phyloP scores from a whole-genome alignment of 305 asterid species.

The Stenogyne calaminthoides region DNA sequence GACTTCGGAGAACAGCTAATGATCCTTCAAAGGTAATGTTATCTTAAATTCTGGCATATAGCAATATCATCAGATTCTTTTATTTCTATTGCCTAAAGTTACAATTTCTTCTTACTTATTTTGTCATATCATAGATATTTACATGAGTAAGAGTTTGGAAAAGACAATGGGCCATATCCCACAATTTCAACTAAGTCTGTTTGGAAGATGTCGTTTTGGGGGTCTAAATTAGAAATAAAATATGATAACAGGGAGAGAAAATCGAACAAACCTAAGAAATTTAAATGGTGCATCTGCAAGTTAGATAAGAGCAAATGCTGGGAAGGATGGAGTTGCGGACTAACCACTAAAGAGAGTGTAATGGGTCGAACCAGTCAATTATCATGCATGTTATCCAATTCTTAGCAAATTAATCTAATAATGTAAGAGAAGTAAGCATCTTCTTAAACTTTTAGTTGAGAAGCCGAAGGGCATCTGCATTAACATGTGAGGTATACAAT shows the following conservation, averaged over 20 bases:
- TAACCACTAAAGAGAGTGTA: background rate
- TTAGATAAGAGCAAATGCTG: background rate
- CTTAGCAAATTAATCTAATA: background rate
- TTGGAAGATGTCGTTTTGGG: conserved; percentile 1
- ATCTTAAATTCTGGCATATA: background rate
- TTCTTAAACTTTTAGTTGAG: background rate
- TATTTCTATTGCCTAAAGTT: background rate
- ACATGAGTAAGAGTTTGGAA: background rate
- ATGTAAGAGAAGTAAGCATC: background rate
- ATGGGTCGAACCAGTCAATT: background rate
- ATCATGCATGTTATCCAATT: background rate
- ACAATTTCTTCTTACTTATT: background rate
- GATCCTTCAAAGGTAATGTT: conserved; percentile 88
- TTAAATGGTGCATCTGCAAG: background rate
- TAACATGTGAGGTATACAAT: conserved; percentile 1
- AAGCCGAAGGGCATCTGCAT: background rate
- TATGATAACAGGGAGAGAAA: conserved; percentile 7
- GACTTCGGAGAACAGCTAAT: conserved; percentile 73
- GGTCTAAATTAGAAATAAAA: background rate
- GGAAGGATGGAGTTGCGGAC: background rate
- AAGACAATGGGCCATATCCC: background rate
- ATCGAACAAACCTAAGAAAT: background rate
- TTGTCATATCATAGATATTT: background rate
- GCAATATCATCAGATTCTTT: conserved; percentile 10
- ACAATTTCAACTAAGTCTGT: background rate